These are phyloP conservation scores for Sporopachydermia lactativora DNA, from an alignment of 805 yeast genomes.

Conservation along the genomic window DNA sequence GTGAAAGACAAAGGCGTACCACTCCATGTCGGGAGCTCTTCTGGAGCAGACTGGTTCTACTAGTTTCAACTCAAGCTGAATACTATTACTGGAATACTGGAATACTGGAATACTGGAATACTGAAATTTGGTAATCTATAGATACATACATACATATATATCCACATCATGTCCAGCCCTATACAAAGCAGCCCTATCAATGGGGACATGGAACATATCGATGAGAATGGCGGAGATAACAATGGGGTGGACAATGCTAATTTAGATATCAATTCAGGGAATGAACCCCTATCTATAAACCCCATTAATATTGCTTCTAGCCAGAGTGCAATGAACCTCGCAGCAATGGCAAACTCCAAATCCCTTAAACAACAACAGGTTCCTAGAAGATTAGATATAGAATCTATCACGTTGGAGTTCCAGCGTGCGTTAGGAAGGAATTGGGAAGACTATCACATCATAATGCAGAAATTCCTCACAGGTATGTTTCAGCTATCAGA, in stretches of 20 bases:
- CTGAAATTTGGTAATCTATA: too few species aligned
- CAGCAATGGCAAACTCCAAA: not conserved
- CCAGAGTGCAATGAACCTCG: constrained; percentile 1
- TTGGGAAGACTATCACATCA: constrained; percentile 81
- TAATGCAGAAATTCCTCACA: constrained; percentile 53
- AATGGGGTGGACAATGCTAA: too few species aligned
- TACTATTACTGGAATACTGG: too few species aligned
- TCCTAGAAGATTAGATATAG: constrained; percentile 39
- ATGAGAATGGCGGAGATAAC: too few species aligned
- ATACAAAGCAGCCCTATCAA: not conserved
- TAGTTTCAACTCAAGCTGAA: too few species aligned
- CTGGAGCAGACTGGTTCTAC: too few species aligned
- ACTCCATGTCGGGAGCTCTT: too few species aligned
- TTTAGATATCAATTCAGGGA: too few species aligned
- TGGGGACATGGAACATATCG: too few species aligned
- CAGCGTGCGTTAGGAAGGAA: constrained; percentile 58
- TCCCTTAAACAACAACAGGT: not conserved
- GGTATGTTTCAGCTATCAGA: constrained; percentile 5
- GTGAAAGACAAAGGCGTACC: too few species aligned
- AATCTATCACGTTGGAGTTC: constrained; percentile 53
- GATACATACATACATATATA: too few species aligned
- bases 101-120: too few species aligned
- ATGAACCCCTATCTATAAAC: not conserved
- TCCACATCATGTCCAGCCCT: not conserved
- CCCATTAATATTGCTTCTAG: not conserved